These are phyloP conservation scores for Pseudoscleropodium purum DNA, from an alignment of 225 moss, liverwort and hornwort species.

Conservation along the genomic window DNA sequence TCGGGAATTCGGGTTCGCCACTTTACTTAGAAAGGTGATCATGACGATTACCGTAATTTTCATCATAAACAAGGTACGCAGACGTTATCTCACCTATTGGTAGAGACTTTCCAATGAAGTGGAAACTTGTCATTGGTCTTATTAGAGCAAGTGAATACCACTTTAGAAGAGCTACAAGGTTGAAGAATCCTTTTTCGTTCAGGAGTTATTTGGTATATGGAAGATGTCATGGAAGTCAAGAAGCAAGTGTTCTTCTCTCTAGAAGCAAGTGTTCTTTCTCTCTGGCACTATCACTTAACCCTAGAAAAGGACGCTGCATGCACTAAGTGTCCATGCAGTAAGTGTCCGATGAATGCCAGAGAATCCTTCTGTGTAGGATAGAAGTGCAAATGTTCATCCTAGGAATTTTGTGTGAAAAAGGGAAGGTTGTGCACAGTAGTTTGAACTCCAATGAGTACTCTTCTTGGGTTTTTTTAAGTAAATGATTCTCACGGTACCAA, in stretches of 20 bases:
- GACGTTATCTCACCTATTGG: background rate
- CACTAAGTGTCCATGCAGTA: no score
- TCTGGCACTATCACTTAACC: background rate
- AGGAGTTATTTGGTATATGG: background rate
- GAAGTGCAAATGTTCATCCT: no score
- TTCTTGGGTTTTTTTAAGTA: no score
- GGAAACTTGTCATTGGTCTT: background rate
- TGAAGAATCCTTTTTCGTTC: background rate
- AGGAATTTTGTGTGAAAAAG: no score
- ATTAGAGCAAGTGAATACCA: background rate
- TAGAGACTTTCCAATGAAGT: background rate
- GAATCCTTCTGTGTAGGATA: no score
- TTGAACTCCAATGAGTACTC: no score
- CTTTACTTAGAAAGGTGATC: background rate
- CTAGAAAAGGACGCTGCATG: no score
- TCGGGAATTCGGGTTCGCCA: background rate
- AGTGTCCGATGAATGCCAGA: no score
- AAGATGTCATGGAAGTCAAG: background rate
- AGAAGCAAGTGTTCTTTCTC: background rate
- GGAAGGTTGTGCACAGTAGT: no score
- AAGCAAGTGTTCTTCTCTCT: background rate
- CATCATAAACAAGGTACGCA: background rate
- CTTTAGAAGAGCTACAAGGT: background rate
- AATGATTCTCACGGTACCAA: no score
- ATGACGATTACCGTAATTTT: background rate